phyloP scores from a whole-genome alignment of 257 asterid genomes.

The Misopates orontium region DNA sequence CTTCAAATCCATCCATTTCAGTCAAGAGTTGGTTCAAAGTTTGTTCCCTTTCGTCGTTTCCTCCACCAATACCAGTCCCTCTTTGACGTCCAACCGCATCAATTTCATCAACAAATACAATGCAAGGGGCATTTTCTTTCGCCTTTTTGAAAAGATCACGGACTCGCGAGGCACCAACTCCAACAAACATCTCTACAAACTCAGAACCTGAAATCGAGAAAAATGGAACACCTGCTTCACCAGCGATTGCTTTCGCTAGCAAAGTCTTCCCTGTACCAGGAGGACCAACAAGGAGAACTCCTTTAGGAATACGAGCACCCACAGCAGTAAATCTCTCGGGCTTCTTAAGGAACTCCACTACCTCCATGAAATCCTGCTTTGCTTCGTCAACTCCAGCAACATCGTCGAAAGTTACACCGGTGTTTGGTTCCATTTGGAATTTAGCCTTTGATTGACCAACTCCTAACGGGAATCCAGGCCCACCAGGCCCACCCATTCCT shows the following conservation, averaged over 20 bases:
- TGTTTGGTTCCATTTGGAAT: slow-evolving; percentile 99
- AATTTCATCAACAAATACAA: slow-evolving; percentile 96
- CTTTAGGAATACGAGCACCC: slow-evolving; percentile 98
- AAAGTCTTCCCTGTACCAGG: slow-evolving; percentile 98
- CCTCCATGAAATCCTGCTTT: slow-evolving; percentile 97
- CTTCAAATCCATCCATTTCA: slow-evolving; percentile 98
- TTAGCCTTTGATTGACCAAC: slow-evolving; percentile 94
- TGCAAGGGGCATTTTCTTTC: slow-evolving; percentile 97
- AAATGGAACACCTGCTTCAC: slow-evolving; percentile 98
- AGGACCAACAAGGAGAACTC: slow-evolving; percentile 97
- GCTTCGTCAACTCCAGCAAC: slow-evolving; percentile 99
- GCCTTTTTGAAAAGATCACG: slow-evolving; percentile 99
- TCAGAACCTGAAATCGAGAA: slow-evolving; percentile 98
- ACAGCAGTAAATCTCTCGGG: slow-evolving; percentile 98
- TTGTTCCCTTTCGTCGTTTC: slow-evolving; percentile 97
- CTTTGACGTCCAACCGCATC: slow-evolving; percentile 99
- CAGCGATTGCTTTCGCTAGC: slow-evolving; percentile 97
- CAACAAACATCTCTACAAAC: slow-evolving; percentile 99
- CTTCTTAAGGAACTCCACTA: slow-evolving; percentile 93
- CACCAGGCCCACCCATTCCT: slow-evolving; percentile 99
- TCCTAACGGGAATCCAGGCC: slow-evolving; percentile 80
- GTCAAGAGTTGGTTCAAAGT: slow-evolving; percentile 92
- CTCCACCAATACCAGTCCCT: slow-evolving; percentile 99
- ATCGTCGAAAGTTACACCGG: slow-evolving; percentile 92
- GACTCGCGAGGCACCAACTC: slow-evolving; percentile 97